Evolutionary conservation across 2,329 filamentous ascomycete species (phyloP).

Genomic region (Botrytis sinoallii): DNA sequence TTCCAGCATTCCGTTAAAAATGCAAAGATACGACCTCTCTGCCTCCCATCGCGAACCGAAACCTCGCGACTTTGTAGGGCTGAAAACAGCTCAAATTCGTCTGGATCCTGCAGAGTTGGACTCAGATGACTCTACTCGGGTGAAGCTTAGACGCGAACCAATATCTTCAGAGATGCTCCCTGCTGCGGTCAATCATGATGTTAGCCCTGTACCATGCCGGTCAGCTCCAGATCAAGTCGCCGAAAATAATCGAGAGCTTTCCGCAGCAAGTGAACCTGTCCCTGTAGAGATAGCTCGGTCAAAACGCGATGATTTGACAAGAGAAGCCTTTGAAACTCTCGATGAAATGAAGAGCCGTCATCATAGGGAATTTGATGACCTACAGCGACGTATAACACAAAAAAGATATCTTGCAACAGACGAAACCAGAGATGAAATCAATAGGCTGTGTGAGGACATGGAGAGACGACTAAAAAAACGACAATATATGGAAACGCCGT

Average conservation of each 20-base stretch:
- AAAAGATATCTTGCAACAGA: not conserved
- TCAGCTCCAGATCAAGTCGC: not conserved
- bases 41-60: not conserved
- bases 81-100: not conserved
- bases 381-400: not conserved
- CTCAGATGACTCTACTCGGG: not conserved
- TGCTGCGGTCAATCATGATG: not conserved
- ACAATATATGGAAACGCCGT: not conserved
- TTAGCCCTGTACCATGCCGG: not conserved
- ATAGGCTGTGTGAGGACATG: not conserved
- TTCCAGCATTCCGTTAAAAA: not conserved
- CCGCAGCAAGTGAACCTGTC: not conserved
- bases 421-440: not conserved
- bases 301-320: not conserved
- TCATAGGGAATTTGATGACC: not conserved
- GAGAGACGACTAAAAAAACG: not conserved
- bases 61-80: not conserved
- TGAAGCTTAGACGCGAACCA: not conserved
- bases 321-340: not conserved
- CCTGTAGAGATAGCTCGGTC: not conserved
- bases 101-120: not conserved
- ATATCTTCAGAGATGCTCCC: not conserved
- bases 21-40: not conserved
- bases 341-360: not conserved
- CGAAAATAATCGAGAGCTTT: not conserved